These are phyloP conservation scores for Oryza nivara DNA, from an alignment of 176 grass and related monocot species.

Conservation along the genomic window DNA sequence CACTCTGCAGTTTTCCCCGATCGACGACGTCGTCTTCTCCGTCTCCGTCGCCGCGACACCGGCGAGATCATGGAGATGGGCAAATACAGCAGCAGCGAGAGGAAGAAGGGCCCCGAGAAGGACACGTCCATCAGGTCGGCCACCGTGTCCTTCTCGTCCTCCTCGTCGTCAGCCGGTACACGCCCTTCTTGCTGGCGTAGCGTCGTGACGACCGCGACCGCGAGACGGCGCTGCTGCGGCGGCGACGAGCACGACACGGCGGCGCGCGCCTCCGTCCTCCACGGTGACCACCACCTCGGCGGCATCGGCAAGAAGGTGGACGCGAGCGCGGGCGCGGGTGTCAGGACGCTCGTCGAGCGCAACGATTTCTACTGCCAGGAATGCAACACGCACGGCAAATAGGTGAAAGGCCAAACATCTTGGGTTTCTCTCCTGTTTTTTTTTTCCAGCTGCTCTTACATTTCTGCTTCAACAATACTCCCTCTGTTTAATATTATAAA, in stretches of 20 bases:
- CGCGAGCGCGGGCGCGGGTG: not conserved
- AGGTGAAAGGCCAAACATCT: not conserved
- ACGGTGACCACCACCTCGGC: not conserved
- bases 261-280: not conserved
- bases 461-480: too few species aligned
- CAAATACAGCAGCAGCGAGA: not conserved
- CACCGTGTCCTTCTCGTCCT: slow-evolving; percentile 6
- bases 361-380: slow-evolving; percentile 63
- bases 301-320: too few species aligned
- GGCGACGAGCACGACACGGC: not conserved
- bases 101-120: not conserved
- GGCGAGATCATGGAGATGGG: not conserved
- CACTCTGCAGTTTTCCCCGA: too few species aligned
- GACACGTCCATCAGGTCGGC: slow-evolving; percentile 11
- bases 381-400: slow-evolving; percentile 45
- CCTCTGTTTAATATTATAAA: too few species aligned
- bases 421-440: too few species aligned
- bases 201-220: not conserved
- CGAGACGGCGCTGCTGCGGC: not conserved
- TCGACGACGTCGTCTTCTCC: not conserved
- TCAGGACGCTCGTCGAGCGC: slow-evolving; percentile 44
- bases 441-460: not conserved
- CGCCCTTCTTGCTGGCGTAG: slow-evolving; percentile 31
- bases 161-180: not conserved
- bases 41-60: not conserved